Evolutionary conservation across 495 filamentous ascomycete species (phyloP).

Genomic region (Pyronema omphalodes): DNA sequence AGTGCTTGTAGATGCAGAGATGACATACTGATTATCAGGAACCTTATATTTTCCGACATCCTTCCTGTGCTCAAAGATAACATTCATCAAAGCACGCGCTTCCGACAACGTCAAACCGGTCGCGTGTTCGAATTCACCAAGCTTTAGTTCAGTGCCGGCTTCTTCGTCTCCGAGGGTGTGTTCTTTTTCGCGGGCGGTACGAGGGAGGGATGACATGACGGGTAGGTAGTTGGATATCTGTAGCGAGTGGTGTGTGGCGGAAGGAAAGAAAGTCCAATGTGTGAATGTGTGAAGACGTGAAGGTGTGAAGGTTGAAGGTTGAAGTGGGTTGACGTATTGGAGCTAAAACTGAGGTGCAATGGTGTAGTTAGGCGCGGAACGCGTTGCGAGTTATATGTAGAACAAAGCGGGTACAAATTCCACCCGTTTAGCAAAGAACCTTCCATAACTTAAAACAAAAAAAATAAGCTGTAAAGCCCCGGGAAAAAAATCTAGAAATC

Average conservation of each 20-base stretch:
- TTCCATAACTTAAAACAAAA: no score
- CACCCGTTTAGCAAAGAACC: no score
- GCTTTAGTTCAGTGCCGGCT: conserved; percentile 56
- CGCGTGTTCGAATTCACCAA: conserved; percentile 81
- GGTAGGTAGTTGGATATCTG: not conserved
- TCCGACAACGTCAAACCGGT: conserved; percentile 77
- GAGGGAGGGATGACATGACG: conserved; percentile 1
- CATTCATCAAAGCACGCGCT: conserved; percentile 77
- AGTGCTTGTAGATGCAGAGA: not conserved
- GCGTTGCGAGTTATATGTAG: no score
- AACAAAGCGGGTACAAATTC: no score
- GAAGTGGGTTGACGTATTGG: no score
- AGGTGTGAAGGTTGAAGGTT: conserved; percentile 13
- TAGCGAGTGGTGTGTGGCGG: not conserved
- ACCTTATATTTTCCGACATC: conserved; percentile 40
- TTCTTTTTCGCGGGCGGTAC: conserved; percentile 55
- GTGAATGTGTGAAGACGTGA: conserved; percentile 5
- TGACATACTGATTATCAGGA: conserved; percentile 44
- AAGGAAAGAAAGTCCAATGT: conserved; percentile 6
- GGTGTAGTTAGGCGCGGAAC: no score
- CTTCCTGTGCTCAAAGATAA: conserved; percentile 56
- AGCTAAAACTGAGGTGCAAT: no score
- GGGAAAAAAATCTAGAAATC: no score
- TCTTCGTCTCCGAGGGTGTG: conserved; percentile 70
- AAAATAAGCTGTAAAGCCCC: no score